A percentile compares a stretch with the other conserved stretches of the same genome.
phyloP scores from a whole-genome alignment of 129 eudicot genomes.

The Arctium minus region DNA sequence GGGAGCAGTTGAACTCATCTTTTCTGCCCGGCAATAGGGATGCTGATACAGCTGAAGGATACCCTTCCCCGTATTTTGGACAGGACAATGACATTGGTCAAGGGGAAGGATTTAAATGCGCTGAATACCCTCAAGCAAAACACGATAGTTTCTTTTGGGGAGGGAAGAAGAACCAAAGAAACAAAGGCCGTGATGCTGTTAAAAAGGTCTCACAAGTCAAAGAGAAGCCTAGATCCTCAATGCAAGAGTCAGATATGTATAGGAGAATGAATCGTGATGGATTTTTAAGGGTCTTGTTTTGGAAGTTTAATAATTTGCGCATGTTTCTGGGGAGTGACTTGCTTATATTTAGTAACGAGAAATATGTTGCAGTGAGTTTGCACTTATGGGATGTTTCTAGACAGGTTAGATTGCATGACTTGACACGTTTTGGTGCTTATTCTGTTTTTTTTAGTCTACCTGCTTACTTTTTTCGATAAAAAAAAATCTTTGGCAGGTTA shows the following conservation, averaged over 20 bases:
- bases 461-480: background rate
- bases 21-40: slow-evolving; percentile 42
- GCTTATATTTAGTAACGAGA: slow-evolving; percentile 92
- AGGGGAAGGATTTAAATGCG: slow-evolving; percentile 28
- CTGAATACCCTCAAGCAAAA: slow-evolving; percentile 38
- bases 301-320: slow-evolving; percentile 94
- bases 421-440: background rate
- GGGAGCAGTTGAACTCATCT: slow-evolving; percentile 49
- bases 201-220: slow-evolving; percentile 74
- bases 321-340: slow-evolving; percentile 97
- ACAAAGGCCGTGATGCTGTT: slow-evolving; percentile 48
- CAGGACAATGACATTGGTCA: slow-evolving; percentile 27
- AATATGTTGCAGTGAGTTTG: slow-evolving; percentile 92
- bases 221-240: slow-evolving; percentile 69
- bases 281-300: slow-evolving; percentile 72
- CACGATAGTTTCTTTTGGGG: slow-evolving; percentile 49
- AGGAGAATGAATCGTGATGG: slow-evolving; percentile 72
- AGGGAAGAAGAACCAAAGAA: slow-evolving; percentile 61
- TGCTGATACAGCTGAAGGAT: slow-evolving; percentile 33
- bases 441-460: background rate
- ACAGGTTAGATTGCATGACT: slow-evolving; percentile 43
- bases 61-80: slow-evolving; percentile 26
- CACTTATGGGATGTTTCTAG: slow-evolving; percentile 97
- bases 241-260: slow-evolving; percentile 88
- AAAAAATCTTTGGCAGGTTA: slow-evolving; percentile 48